These are phyloP conservation scores for Phytophthora lateralis DNA, from an alignment of 352 stramenopile genomes.

Conservation along the genomic window DNA sequence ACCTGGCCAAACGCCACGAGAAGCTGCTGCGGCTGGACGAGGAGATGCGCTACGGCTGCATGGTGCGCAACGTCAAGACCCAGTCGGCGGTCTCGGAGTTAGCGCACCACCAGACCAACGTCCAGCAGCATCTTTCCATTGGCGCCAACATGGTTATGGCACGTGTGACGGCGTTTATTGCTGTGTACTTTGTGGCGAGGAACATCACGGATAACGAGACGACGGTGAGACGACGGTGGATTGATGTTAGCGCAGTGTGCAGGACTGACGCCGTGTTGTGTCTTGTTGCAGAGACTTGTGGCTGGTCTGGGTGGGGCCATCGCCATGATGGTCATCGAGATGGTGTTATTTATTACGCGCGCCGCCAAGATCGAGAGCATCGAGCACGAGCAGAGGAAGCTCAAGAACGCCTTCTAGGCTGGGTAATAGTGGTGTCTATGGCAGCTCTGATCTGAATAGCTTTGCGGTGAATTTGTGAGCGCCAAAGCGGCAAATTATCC, in stretches of 20 bases:
- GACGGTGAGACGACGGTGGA: conserved; percentile 44
- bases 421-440: not conserved
- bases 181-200: conserved; percentile 74
- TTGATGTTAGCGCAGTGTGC: not conserved
- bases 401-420: conserved; percentile 42
- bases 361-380: conserved; percentile 71
- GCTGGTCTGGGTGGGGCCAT: conserved; percentile 72
- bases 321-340: conserved; percentile 89
- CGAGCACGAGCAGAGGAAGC: conserved; percentile 51
- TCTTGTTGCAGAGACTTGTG: conserved; percentile 55
- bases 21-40: conserved; percentile 81
- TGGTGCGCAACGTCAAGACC: conserved; percentile 75
- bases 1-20: conserved; percentile 55
- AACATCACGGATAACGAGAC: conserved; percentile 80
- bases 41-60: conserved; percentile 76
- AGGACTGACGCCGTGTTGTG: conserved; percentile 10
- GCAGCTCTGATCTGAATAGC: not conserved
- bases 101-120: conserved; percentile 62
- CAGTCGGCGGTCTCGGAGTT: conserved; percentile 54
- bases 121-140: conserved; percentile 80
- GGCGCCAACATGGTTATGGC: conserved; percentile 87
- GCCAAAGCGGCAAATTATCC: not conserved
- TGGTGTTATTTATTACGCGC: conserved; percentile 86
- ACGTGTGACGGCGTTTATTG: conserved; percentile 79
- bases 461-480: not conserved